Percentiles rank a stretch among this genome's conserved stretches.
Evolutionary conservation across 2,329 filamentous ascomycete species (phyloP).

Genomic region (Chaetomium strumarium): DNA sequence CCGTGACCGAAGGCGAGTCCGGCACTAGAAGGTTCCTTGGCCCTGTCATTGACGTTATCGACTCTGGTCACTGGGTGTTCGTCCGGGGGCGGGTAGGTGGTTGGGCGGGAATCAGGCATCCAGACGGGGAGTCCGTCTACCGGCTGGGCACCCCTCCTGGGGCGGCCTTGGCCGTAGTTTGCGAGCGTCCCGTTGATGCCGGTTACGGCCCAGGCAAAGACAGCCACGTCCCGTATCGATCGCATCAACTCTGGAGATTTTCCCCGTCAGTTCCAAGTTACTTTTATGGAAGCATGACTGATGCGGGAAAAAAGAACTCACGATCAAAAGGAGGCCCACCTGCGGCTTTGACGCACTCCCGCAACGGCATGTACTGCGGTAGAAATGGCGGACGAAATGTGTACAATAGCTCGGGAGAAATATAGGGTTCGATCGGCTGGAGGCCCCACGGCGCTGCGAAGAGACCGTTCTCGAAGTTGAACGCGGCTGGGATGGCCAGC

Average conservation of each 20-base stretch:
- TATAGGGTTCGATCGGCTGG: constrained; percentile 52
- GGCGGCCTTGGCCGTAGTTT: constrained; percentile 55
- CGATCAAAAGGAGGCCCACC: constrained; percentile 50
- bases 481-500: constrained; percentile 36
- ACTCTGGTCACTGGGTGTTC: constrained; percentile 28
- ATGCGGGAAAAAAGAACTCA: constrained; percentile 9
- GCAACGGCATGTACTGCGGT: constrained; percentile 40
- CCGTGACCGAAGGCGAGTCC: neutral
- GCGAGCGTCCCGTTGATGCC: constrained; percentile 74
- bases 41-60: constrained; percentile 24
- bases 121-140: constrained; percentile 55
- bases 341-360: constrained; percentile 39
- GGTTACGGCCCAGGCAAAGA: constrained; percentile 80
- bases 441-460: constrained; percentile 77
- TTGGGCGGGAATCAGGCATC: constrained; percentile 39
- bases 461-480: constrained; percentile 54
- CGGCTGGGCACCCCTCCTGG: constrained; percentile 58
- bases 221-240: constrained; percentile 75
- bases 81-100: constrained; percentile 32
- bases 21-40: neutral
- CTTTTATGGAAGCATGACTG: neutral
- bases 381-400: constrained; percentile 39
- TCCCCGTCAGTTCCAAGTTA: neutral
- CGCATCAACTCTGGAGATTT: constrained; percentile 59
- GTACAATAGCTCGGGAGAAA: constrained; percentile 38